Evolutionary conservation across 2,329 filamentous ascomycete species (phyloP), one percentile per base, ranked within the genome.

Genomic region (Hypoxylon sp.): DNA sequence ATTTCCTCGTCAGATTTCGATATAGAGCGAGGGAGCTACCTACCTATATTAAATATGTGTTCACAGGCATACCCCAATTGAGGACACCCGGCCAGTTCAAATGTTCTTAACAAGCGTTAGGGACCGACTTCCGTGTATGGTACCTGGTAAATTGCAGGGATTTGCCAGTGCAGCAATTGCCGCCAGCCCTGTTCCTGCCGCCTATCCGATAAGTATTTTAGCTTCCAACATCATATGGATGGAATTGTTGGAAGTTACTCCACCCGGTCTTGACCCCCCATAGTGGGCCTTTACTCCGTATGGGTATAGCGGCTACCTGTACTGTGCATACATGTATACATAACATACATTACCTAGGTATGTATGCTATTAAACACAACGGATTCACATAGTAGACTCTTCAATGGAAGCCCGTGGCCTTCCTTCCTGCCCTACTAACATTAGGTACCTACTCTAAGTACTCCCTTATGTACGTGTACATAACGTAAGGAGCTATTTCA

Each of bases 61-160:
- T 44, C 53, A 44, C 42, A 59, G 46, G 50, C 35, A 50, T 31
- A 48, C 29, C 46, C 62, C 62, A 29, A 32, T 66, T 61, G 58
- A 61, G 63, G 63, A 66, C 63, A 65, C 54, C 29, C 44, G 46
- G 32, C 52, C 37, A 59, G 37, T 58, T 64, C 54, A n/a, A n/a
- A n/a, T n/a, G n/a, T n/a, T n/a, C n/a, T n/a, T 42, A 44, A 57
- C 61, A 51, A 57, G 52, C 10, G 31, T 2, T 32, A 32, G 31
- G 32, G 52, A 56, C 59, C 59, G 42, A 54, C 19, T 37, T 51
- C 51, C 24, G 35, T 35, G 44, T 31, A n/a, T 62, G 21, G 35
- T 35, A 51, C 21, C n/a, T 62, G 21, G 60, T 55, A 62, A 35
- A 46, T 31, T 53, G 37, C 57, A 60, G 48, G 57, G 57, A 19